Evolutionary conservation across 2,329 filamentous ascomycete genomes (phyloP), one percentile per base, ranked within the genome.

Genomic region (Pseudocercospora macadamiae): DNA sequence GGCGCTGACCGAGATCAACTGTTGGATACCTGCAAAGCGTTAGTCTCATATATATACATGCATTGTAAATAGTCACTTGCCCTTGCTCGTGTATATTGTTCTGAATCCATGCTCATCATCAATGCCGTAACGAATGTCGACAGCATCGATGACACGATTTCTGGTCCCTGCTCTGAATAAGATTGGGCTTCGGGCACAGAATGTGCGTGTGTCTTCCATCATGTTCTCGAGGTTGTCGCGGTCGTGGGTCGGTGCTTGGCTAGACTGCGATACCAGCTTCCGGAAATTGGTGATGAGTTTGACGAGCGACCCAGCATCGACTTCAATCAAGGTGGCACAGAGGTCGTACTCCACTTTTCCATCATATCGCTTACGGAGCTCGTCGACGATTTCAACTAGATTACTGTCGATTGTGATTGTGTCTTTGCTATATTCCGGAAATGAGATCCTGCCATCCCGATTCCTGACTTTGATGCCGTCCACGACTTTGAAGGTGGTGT

Each of bases 151-250:
- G 18, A 59, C 53, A 3, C 51, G 26, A 6, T 36, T 45, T 14
- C 56, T 19, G 7, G 56, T 59, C 8, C 49, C 30, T 30, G 49
- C 53, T 30, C 56, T 42, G 30, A 59, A 59, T 1, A 59, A 26
- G 10, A 59, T 59, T 12, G 56, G 56, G 45, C 49, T 54, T 4
- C 51, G 48, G 3, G 48, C 16, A 32, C 28, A 51, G 21, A 59
- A 59, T 8, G 36, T 26, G 2, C 56, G 26, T 4, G 56, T 42
- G 45, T 45, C 45, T 23, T 59, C 57, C 39, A 59, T 55, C 52
- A 59, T 59, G n/a, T 54, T 32, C 23, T 59, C 57, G 6, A 59
- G 32, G n/a, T 54, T 51, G 7, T 58, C 26, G 12, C 45, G 45
- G 21, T 54, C 36, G 5, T 54, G 16, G 2, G 37, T 39, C 14